Base-by-base conservation (phyloP, 495 filamentous ascomycete genomes). In the Lophium mytilinum region DNA sequence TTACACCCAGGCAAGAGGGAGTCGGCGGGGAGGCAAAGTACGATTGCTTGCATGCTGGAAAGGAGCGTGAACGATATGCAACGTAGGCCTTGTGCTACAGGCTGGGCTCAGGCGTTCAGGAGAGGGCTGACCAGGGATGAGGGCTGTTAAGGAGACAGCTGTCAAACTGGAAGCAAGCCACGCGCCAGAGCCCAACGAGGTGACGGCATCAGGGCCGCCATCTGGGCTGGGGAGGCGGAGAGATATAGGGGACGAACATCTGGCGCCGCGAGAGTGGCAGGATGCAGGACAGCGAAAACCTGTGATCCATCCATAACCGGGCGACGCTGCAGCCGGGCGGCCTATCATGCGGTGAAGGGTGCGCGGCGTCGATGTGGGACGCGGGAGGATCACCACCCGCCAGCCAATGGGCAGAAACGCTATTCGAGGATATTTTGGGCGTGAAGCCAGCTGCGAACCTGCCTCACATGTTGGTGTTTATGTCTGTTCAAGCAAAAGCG, bases 1-100 rank as follows among this genome's bases (percentile, higher is more conserved):
- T 15, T 15, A 37, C 14, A 36, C 33, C 37, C 50, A 37, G 24
- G 8, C 15, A 30, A 42, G 12, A 43, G 58, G 50, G 43, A 58
- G 53, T 54, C 18, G 48, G 50, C 15, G 41, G 55, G 53, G 34
- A 57, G 53, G 52, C 56, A 62, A 49, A 45, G 52, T 62, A 55
- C 58, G 58, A 65, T 65, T 58, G 41, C 55, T 37, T 62, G 63
- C 63, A 66, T 66, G 52, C 53, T 58, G 50, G 55, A 53, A 42
- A 52, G 53, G 56, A 52, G 50, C 21, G 49, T 53, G 61, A 50
- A 57, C 57, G 34, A 51, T 24, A 33, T 47, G 40, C 39, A 52
- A 54, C 57, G 57, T 57, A 57, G 54, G 58, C 18, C 19, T 58
- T 65, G 62, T 65, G 62, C 57, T 9, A 65, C 57, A 52, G 37